Evolutionary conservation across 2,329 filamentous ascomycete genomes (phyloP).

Genomic region (Colletotrichum acutatum): DNA sequence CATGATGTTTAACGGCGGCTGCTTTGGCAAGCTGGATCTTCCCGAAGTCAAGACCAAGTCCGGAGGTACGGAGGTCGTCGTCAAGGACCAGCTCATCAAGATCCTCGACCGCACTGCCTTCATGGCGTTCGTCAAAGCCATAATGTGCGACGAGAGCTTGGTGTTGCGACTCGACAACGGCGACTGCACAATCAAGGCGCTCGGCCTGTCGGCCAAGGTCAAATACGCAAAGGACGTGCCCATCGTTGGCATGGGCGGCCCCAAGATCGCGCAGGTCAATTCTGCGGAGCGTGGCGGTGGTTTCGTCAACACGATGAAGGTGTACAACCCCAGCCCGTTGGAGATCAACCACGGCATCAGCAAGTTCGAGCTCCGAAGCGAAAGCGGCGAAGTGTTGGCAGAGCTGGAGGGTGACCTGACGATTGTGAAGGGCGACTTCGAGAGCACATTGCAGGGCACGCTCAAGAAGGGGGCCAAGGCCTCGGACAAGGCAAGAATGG

Average conservation of each 20-base stretch:
- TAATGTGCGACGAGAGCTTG: constrained; percentile 43
- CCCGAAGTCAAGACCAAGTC: constrained; percentile 44
- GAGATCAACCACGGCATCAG: constrained; percentile 46
- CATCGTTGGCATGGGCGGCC: constrained; percentile 43
- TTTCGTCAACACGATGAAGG: constrained; percentile 38
- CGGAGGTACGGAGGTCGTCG: constrained; percentile 41
- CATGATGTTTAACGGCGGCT: constrained; percentile 43
- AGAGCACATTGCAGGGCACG: constrained; percentile 43
- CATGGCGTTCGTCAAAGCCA: constrained; percentile 44
- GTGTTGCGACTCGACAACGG: constrained; percentile 44
- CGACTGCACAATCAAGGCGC: constrained; percentile 40
- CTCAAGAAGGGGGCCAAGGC: constrained; percentile 28
- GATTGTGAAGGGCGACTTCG: constrained; percentile 42
- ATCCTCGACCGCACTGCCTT: constrained; percentile 44
- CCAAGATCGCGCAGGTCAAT: constrained; percentile 37
- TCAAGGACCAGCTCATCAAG: constrained; percentile 42
- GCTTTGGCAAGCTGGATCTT: constrained; percentile 44
- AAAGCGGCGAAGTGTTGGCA: constrained; percentile 40
- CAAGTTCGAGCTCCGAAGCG: constrained; percentile 45
- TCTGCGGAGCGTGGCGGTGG: constrained; percentile 36
- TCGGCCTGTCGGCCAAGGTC: constrained; percentile 40
- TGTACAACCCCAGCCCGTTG: constrained; percentile 45
- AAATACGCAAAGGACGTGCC: constrained; percentile 43
- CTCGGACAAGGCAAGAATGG: constrained; percentile 39
- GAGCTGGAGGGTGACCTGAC: constrained; percentile 43